Evolutionary conservation across 352 stramenopile species (phyloP).

Genomic region (Peronosclerospora sorghi): DNA sequence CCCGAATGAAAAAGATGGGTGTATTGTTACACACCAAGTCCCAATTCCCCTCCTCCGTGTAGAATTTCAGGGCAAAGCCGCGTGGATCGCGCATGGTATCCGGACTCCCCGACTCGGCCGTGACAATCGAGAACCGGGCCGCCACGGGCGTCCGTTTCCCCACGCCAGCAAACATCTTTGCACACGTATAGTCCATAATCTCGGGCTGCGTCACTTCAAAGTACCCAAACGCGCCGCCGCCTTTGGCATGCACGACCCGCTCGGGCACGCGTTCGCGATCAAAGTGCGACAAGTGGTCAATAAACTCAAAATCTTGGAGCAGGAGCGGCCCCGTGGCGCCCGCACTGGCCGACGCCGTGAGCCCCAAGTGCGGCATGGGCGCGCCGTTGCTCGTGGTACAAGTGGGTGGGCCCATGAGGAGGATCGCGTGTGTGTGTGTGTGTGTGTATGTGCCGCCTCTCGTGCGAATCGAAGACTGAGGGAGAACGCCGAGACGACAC

Average conservation of each 20-base stretch:
- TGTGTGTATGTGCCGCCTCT: no score
- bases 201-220: constrained; percentile 77
- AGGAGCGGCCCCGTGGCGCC: constrained; percentile 48
- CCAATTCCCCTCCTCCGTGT: constrained; percentile 91
- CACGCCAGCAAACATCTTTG: constrained; percentile 62
- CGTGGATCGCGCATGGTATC: constrained; percentile 84
- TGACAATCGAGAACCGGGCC: constrained; percentile 80
- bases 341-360: constrained; percentile 66
- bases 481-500: no score
- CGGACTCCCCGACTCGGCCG: constrained; percentile 60
- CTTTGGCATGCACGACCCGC: constrained; percentile 88
- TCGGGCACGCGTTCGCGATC: constrained; percentile 88
- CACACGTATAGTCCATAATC: constrained; percentile 50
- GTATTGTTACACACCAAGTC: constrained; percentile 91
- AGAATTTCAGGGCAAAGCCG: constrained; percentile 90
- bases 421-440: no score
- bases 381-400: constrained; percentile 47
- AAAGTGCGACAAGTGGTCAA: constrained; percentile 87
- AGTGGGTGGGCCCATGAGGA: background rate
- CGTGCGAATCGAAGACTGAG: no score
- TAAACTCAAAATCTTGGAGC: constrained; percentile 78
- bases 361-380: constrained; percentile 42
- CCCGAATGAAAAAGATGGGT: constrained; percentile 83
- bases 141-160: constrained; percentile 83
- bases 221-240: constrained; percentile 83